Conservation (phyloP, 1,284 basidiomycete genomes). For the Pascua guehoae region DNA sequence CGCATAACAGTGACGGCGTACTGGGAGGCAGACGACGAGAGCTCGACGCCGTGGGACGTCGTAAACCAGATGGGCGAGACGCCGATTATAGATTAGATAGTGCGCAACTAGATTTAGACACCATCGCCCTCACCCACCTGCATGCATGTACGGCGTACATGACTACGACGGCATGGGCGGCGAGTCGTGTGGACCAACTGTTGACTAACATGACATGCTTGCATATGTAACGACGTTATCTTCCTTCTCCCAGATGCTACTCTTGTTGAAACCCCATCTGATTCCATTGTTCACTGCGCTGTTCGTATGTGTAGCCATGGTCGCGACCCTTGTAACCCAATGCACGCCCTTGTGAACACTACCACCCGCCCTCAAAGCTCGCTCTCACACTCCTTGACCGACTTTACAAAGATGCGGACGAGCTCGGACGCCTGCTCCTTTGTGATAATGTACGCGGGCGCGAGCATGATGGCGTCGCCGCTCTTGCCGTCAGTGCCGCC, state of each 20-base stretch:
- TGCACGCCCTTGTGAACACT: too few species aligned
- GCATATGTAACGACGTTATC: too few species aligned
- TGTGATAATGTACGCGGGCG: slow-evolving; percentile 29
- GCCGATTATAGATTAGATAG: slow-evolving; percentile 21
- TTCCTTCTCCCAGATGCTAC: too few species aligned
- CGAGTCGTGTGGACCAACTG: too few species aligned
- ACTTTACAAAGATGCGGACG: slow-evolving; percentile 17
- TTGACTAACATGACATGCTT: too few species aligned
- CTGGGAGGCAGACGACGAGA: slow-evolving; percentile 26
- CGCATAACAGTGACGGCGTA: slow-evolving; percentile 28
- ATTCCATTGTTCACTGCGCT: too few species aligned
- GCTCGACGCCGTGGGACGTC: slow-evolving; percentile 22
- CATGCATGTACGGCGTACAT: too few species aligned
- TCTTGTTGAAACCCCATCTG: too few species aligned
- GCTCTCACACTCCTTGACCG: slow-evolving; percentile 10
- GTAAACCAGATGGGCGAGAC: slow-evolving; percentile 20
- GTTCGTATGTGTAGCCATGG: too few species aligned
- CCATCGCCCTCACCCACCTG: too few species aligned
- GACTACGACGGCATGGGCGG: too few species aligned
- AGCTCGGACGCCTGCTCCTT: slow-evolving; percentile 23
- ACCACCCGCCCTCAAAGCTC: background rate
- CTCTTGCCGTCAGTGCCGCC: slow-evolving; percentile 29
- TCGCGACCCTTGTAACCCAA: too few species aligned
- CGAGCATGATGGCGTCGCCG: slow-evolving; percentile 28
- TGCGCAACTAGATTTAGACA: background rate